Evolutionary conservation across 345 rosid genomes (phyloP).

Genomic region (Salix viminalis): DNA sequence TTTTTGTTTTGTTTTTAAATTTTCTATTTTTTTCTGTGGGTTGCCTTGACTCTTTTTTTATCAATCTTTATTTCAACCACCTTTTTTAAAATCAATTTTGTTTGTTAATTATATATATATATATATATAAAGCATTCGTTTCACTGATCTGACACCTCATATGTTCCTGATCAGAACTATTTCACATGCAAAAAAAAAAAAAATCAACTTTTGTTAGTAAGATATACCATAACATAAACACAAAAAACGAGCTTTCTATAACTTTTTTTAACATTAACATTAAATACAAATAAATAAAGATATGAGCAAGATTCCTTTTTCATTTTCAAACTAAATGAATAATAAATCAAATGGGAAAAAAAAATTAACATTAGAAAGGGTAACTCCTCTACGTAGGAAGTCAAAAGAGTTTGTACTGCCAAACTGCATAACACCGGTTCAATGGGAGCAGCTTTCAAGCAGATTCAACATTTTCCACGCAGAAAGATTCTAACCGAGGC

Average conservation of each 20-base stretch:
- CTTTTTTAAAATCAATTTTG: no score
- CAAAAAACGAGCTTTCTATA: neutral
- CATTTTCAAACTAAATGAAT: neutral
- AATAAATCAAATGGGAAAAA: neutral
- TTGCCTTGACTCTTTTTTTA: no score
- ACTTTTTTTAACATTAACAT: neutral
- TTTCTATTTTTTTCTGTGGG: no score
- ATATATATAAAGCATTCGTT: neutral
- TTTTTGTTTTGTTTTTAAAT: no score
- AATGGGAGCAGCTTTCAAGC: conserved; percentile 30
- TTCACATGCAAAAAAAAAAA: neutral
- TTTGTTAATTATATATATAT: neutral
- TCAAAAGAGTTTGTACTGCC: conserved; percentile 11
- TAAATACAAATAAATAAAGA: neutral
- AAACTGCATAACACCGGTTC: neutral
- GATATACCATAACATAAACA: neutral
- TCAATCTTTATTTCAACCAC: no score
- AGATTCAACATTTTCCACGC: conserved; percentile 42
- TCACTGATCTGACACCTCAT: neutral
- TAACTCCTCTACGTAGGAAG: conserved; percentile 5
- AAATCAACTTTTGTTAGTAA: neutral
- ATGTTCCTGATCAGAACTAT: neutral
- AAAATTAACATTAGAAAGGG: neutral
- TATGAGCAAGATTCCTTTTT: neutral
- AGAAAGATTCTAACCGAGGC: conserved; percentile 84